These are phyloP conservation scores for Papiliotrema laurentii DNA, from an alignment of 1,284 basidiomycete species.

Conservation along the genomic window DNA sequence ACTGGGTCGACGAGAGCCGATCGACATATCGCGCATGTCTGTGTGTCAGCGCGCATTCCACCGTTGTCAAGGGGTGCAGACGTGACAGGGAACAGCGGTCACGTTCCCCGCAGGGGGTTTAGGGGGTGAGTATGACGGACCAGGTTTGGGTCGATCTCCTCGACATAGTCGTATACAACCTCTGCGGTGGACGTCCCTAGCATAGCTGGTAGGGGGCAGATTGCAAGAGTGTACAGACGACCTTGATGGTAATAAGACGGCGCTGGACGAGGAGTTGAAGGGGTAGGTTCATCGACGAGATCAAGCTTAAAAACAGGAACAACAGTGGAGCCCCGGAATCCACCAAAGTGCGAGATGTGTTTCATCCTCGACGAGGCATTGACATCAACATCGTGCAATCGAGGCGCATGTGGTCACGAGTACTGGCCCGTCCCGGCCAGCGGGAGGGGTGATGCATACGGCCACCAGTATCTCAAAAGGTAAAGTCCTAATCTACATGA, in stretches of 20 bases:
- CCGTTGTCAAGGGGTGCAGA: not conserved
- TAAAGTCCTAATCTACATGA: not conserved
- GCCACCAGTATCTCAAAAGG: no score
- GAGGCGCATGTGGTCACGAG: no score
- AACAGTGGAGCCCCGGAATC: no score
- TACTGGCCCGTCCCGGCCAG: no score
- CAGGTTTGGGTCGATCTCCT: constrained; percentile 38
- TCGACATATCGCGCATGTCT: constrained; percentile 81
- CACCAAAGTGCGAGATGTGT: no score
- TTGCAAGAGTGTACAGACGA: no score
- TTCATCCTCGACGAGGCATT: no score
- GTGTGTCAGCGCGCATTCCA: not conserved
- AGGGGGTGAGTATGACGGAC: constrained; percentile 11
- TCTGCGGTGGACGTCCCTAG: constrained; percentile 16
- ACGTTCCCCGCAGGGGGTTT: not conserved
- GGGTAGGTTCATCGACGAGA: no score
- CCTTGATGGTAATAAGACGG: not conserved
- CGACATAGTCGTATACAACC: constrained; percentile 38
- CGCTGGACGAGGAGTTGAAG: no score
- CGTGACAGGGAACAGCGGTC: not conserved
- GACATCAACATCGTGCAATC: no score
- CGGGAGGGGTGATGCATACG: not conserved
- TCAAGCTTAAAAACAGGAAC: no score
- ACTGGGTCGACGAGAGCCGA: constrained; percentile 71
- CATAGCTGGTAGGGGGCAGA: no score